Evolutionary conservation across 345 rosid species (phyloP).

Genomic region (Citrus hindsii): DNA sequence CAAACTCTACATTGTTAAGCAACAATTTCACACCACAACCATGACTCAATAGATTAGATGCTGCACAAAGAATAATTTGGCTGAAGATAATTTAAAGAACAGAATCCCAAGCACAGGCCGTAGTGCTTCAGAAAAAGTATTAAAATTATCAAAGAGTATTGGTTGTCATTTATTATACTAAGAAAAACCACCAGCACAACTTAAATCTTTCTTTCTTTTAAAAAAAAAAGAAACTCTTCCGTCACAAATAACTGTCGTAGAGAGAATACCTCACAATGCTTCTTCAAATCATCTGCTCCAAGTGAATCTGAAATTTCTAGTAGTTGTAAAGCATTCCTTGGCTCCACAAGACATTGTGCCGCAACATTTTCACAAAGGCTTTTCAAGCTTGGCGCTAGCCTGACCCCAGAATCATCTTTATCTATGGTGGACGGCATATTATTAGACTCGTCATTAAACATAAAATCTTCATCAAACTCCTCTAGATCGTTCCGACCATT

Average conservation of each 20-base stretch:
- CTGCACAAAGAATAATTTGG: background rate
- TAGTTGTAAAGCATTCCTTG: conserved; percentile 78
- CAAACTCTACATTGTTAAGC: background rate
- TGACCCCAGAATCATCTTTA: conserved; percentile 30
- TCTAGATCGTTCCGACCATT: conserved; percentile 36
- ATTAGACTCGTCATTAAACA: conserved; percentile 52
- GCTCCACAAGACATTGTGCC: conserved; percentile 90
- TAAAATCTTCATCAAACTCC: conserved; percentile 59
- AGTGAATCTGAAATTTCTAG: conserved; percentile 97
- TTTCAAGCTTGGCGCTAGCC: conserved; percentile 65
- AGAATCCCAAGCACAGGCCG: background rate
- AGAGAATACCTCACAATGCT: conserved; percentile 80
- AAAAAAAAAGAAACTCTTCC: background rate
- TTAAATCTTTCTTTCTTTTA: background rate
- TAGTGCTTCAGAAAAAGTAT: background rate
- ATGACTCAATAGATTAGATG: background rate
- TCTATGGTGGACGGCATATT: conserved; percentile 19
- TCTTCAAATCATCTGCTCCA: conserved; percentile 74
- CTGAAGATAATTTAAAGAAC: background rate
- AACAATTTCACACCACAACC: background rate
- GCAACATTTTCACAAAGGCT: conserved; percentile 86
- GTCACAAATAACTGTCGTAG: background rate
- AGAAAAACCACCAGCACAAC: background rate
- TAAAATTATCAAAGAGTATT: background rate
- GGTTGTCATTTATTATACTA: background rate